Evolutionary conservation across 106 monocot genomes (phyloP).

Genomic region (Apostasia ramifera): DNA sequence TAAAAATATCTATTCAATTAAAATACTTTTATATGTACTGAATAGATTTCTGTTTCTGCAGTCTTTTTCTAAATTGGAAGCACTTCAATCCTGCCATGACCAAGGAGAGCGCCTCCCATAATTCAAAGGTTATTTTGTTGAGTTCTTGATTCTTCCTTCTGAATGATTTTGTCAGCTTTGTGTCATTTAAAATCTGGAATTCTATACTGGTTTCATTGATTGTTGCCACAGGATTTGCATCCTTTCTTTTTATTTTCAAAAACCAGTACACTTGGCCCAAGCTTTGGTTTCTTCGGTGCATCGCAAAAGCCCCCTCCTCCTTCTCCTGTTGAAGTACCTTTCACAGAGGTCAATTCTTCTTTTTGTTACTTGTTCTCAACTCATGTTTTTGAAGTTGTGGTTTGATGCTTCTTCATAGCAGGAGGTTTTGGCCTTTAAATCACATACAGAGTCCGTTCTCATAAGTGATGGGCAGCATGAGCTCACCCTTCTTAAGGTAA

Average conservation of each 20-base stretch:
- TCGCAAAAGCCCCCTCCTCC: constrained; percentile 33
- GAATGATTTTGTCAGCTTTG: background rate
- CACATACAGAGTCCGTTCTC: constrained; percentile 40
- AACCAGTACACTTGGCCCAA: background rate
- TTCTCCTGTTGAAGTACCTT: constrained; percentile 62
- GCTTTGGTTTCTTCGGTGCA: constrained; percentile 29
- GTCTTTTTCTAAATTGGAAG: no score
- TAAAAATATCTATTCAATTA: no score
- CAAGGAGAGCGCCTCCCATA: background rate
- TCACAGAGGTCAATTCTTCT: constrained; percentile 29
- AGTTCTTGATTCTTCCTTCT: background rate
- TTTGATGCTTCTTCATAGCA: background rate
- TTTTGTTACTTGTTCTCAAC: background rate
- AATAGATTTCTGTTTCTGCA: no score
- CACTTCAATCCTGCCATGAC: background rate
- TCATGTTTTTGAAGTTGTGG: background rate
- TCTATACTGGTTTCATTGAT: background rate
- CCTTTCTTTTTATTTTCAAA: constrained; percentile 35
- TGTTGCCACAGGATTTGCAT: constrained; percentile 18
- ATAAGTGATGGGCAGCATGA: constrained; percentile 40
- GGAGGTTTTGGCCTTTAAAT: background rate
- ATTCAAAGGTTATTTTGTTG: background rate
- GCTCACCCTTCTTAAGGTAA: constrained; percentile 68
- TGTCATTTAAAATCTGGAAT: background rate
- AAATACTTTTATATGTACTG: no score